Evolutionary conservation across 495 filamentous ascomycete species (phyloP), one percentile per base, ranked within the genome.

Genomic region (Beverwykella pulmonaria): DNA sequence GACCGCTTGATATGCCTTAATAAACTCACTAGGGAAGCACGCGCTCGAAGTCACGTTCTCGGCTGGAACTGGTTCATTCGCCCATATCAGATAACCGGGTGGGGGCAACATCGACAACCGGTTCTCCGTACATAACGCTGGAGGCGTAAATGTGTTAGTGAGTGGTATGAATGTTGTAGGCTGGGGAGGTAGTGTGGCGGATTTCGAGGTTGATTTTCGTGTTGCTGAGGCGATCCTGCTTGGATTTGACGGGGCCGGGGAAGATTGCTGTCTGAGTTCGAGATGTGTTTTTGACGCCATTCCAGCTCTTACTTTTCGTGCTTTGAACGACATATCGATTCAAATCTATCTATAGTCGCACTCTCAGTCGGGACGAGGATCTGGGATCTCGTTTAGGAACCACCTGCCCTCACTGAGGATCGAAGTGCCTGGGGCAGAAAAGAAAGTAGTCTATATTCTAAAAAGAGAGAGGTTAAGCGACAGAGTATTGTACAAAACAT

Each of bases 41-140:
- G 47, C 57, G 19, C 20, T 44, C 12, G 19, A 9, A n/a, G 59
- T 61, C 7, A 19, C 3, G 30, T 68, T 62, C 8, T 20, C 50
- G 2, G 30, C 58, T 0, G 65, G 65, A 3, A 68, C 41, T 2
- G 65, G 57, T 26, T 61, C 58, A 52, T 61, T 68, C 4, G 56
- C 65, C 57, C 65, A 68, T 1, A 61, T 61, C 17, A 50, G 17
- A 27, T 56, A 61, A 1, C 58, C 65, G 0, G 58, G 63, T 0
- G 63, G 49, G 1, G 63, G 57, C 14, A 55, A 26, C 46, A 27
- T 25, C 15, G 63, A 44, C 2, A 67, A 27, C 2, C 12, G 32
- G 19, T 61, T 53, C 22, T 61, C 63, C 17, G 26, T 2, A 32
- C 63, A 67, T 53, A 56, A 61, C 49, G 57, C 30, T 20, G 55